Evolutionary conservation across 148 eudicot genomes (phyloP).

Genomic region (Amaranthus palmeri): DNA sequence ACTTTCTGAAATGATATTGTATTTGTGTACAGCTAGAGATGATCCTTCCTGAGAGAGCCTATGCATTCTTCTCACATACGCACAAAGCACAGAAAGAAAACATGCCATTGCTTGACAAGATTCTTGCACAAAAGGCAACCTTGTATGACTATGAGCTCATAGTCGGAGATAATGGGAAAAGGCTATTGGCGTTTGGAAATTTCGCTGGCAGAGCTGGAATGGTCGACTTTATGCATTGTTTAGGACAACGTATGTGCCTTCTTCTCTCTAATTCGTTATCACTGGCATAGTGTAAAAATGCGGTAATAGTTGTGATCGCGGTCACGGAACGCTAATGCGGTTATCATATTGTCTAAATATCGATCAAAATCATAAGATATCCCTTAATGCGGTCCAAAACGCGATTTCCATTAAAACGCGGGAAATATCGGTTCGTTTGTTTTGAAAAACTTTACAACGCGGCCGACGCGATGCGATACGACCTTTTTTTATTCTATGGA

Average conservation of each 20-base stretch:
- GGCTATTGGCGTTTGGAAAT: slow-evolving; percentile 88
- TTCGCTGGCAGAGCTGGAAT: slow-evolving; percentile 98
- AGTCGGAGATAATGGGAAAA: slow-evolving; percentile 74
- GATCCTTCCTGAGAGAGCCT: slow-evolving; percentile 95
- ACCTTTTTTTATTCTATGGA: too few relatives aligned
- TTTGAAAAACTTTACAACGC: too few relatives aligned
- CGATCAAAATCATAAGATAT: too few relatives aligned
- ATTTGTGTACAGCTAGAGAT: slow-evolving; percentile 72
- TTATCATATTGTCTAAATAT: too few relatives aligned
- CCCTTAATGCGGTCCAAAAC: too few relatives aligned
- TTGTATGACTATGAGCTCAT: slow-evolving; percentile 97
- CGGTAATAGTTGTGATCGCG: too few relatives aligned
- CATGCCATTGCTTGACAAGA: slow-evolving; percentile 91
- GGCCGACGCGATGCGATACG: too few relatives aligned
- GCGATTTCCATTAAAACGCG: too few relatives aligned
- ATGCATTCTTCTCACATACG: slow-evolving; percentile 96
- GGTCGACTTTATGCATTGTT: slow-evolving; percentile 76
- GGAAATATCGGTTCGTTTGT: too few relatives aligned
- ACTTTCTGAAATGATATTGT: slow-evolving; percentile 3
- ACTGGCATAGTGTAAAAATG: too few relatives aligned
- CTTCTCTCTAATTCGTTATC: not conserved
- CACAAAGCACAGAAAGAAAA: slow-evolving; percentile 98
- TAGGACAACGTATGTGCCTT: slow-evolving; percentile 73
- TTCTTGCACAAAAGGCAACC: slow-evolving; percentile 69
- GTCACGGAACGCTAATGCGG: too few relatives aligned